Percentiles rank a stretch among this genome's conserved stretches.
These are phyloP conservation scores for Phyllosticta paracitricarpa DNA, from an alignment of 2,329 filamentous ascomycete species.

Conservation along the genomic window DNA sequence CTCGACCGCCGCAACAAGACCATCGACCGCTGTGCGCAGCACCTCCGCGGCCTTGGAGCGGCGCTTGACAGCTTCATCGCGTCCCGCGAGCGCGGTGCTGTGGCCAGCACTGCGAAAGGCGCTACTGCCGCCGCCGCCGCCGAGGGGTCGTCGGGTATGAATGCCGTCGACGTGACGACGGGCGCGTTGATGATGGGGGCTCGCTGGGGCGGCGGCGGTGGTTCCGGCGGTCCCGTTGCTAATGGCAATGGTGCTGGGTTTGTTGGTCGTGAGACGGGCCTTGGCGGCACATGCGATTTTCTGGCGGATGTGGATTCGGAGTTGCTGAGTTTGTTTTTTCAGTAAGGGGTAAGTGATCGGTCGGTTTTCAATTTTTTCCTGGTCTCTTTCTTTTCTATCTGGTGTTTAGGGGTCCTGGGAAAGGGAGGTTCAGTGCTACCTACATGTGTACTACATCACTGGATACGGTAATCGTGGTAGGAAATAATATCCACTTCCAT, in stretches of 20 bases:
- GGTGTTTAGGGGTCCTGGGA: no score
- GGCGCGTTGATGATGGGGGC: not conserved
- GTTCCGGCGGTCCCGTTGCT: not conserved
- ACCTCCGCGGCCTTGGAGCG: slow-evolving; percentile 17
- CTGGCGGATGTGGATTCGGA: slow-evolving; percentile 26
- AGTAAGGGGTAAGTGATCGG: not conserved
- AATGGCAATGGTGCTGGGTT: not conserved
- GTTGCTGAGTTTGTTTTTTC: slow-evolving; percentile 1
- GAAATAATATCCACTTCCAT: no score
- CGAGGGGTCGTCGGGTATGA: not conserved
- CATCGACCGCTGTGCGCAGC: slow-evolving; percentile 21
- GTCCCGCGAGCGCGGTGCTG: not conserved
- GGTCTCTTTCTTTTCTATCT: no score
- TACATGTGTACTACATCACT: no score
- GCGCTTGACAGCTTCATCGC: not conserved
- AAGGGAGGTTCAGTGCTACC: no score
- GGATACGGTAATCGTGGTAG: no score
- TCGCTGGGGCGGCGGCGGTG: not conserved
- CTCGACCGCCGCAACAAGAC: slow-evolving; percentile 23
- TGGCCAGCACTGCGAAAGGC: not conserved
- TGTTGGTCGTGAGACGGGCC: slow-evolving; percentile 5
- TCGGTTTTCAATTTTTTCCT: no score
- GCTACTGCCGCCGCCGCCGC: no score
- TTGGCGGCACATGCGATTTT: slow-evolving; percentile 28
- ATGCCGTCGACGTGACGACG: not conserved